Evolutionary conservation across 306 rosid genomes (phyloP).

Genomic region (Vigna unguiculata): DNA sequence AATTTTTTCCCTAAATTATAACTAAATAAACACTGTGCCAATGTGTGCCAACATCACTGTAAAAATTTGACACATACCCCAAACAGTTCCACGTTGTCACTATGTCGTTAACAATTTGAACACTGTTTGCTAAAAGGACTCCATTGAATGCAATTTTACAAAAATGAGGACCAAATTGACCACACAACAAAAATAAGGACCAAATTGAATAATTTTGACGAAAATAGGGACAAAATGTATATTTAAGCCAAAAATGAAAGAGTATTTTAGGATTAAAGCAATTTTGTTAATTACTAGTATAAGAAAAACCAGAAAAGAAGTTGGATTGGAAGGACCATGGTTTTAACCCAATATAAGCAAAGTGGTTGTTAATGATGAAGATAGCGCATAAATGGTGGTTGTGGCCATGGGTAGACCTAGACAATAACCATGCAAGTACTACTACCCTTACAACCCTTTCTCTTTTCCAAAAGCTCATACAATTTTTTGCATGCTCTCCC

Average conservation of each 20-base stretch:
- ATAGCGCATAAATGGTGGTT: not conserved
- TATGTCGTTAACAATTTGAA: too few species aligned
- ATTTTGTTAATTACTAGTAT: not conserved
- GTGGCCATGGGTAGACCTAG: conserved; percentile 1
- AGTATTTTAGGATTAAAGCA: not conserved
- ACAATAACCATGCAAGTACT: conserved; percentile 1
- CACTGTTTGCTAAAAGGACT: too few species aligned
- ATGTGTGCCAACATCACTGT: too few species aligned
- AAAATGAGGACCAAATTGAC: too few species aligned
- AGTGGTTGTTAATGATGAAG: conserved; percentile 33
- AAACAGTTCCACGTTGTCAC: too few species aligned
- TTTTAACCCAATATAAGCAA: not conserved
- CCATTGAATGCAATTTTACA: too few species aligned
- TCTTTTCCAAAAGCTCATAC: not conserved
- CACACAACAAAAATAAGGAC: too few species aligned
- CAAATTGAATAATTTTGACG: too few species aligned
- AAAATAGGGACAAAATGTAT: too few species aligned
- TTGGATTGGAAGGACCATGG: conserved; percentile 21
- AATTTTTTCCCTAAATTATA: too few species aligned
- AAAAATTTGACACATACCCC: too few species aligned
- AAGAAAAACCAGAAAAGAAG: not conserved
- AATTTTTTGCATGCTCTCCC: not conserved
- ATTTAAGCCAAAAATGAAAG: not conserved
- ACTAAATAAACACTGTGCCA: too few species aligned
- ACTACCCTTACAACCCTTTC: not conserved